A percentile compares a stretch with the other conserved stretches of the same genome.
These are phyloP conservation scores for Umbellularia californica DNA, from an alignment of 164 flowering plant species.

Conservation along the genomic window DNA sequence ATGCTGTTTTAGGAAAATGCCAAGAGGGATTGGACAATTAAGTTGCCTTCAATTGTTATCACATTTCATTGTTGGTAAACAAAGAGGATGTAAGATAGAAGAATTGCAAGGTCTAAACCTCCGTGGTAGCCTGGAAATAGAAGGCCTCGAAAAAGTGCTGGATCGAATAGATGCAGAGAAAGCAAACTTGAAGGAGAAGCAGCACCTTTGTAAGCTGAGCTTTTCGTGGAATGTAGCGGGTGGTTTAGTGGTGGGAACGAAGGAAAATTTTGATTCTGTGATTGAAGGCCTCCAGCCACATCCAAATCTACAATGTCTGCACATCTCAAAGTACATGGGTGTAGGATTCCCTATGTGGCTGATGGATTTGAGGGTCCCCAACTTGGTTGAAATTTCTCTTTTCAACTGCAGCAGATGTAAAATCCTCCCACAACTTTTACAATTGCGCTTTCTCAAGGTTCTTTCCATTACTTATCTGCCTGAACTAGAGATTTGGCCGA, in stretches of 20 bases:
- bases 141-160: conserved; percentile 3
- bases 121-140: background rate
- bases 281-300: conserved; percentile 24
- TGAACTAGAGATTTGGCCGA: conserved; percentile 12
- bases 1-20: background rate
- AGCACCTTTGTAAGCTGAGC: background rate
- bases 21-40: conserved; percentile 2
- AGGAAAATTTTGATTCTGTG: background rate
- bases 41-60: conserved; percentile 17
- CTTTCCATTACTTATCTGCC: conserved; percentile 9
- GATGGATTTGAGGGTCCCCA: conserved; percentile 1
- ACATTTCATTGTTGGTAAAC: conserved; percentile 12
- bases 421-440: conserved; percentile 17
- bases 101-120: conserved; percentile 6
- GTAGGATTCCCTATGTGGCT: conserved; percentile 21
- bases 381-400: conserved; percentile 10
- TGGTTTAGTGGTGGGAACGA: background rate
- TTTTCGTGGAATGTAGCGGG: background rate
- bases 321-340: conserved; percentile 17
- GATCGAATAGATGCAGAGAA: background rate
- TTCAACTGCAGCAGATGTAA: conserved; percentile 18
- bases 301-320: conserved; percentile 12
- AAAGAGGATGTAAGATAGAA: background rate
- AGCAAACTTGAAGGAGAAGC: conserved; percentile 5
- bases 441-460: conserved; percentile 19